Base-by-base conservation (phyloP, 1,284 basidiomycete species). In the Sphaerobolus stellatus region DNA sequence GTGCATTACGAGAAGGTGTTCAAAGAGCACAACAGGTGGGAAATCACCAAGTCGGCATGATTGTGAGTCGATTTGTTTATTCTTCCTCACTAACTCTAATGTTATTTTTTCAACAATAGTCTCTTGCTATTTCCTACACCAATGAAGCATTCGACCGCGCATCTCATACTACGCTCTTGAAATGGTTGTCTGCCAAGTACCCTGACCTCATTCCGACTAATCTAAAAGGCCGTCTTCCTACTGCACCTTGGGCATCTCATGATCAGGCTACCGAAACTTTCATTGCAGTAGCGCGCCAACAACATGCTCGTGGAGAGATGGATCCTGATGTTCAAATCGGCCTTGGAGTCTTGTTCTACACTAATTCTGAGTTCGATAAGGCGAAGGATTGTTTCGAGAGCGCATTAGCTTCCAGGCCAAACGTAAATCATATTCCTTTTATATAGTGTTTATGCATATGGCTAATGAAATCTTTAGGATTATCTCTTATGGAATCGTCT, bases 401-500 rank as follows among this genome's bases (percentile, higher is more conserved):
- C 31, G 95, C 95, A 1, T 75, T 98, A 36, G 79, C 82, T 38
- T 82, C 83, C 51, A 78, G 88, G 20, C 95, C 95, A 2, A 82
- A 81, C 58, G 83, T 83, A 56, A 64, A 70, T 64, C 44, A 30
- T 24, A 38, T 2, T 22, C 28, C 11, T 43, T 14, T 22, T 3
- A 5, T n/a, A n/a, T n/a, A n/a, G n/a, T n/a, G 13, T 9, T 43
- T 18, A 24, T 43, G 7, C 11, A 14, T 18, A n/a, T 43, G 13
- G 22, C 28, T 14, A 43, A 18, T 27, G 11, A 22, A 43, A 18
- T 25, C 22, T 45, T 3, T 68, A 89, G 85, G 97, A 99, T 71
- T 98, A 94, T 68, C 74, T 96, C 13, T 75, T 99, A 7, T 99
- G 97, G 97, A 99, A 99, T 70, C 79, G 97, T 49, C 77, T 98